Base-by-base conservation (phyloP, 345 rosid species). In the Eucalyptus lansdowneana region DNA sequence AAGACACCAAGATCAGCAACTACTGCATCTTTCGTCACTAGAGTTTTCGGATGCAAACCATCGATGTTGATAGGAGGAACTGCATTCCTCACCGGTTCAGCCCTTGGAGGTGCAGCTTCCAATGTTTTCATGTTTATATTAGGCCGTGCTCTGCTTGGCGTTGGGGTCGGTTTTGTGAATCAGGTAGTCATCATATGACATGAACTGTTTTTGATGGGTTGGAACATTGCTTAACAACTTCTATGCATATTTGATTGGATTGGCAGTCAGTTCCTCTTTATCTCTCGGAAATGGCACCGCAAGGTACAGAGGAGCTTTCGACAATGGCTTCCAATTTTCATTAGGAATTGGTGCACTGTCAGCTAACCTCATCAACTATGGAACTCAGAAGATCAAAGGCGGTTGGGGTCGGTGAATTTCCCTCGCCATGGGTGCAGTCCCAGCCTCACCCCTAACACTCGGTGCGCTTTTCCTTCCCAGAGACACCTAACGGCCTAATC, bases 211-310 rank as follows among this genome's bases (percentile, higher is more conserved):
- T 34, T 58, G 88, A 87, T 15, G 9, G 49, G 67, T 56, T 21
- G 19, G 50, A 29, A 42, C 76, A 24, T 45, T 42, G 47, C 76
- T 56, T 60, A 45, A 87, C 49, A 19, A 22, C 50, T 49, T 42
- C 80, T 47, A 7, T 12, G 2, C 25, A 37, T 40, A 58, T 34
- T 54, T 49, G 53, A 80, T 29, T 47, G 19, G 51, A n/a, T 24
- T 7, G 89, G 89, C 91, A 94, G 97, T 89, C 98, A n/a, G 97
- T 96, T n/a, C 98, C 98, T 8, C 62, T 95, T 6, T 95, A 95
- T 50, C 94, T 96, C 65, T 95, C 96, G 1, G 97, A 97, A 90
- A 96, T 97, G 98, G 99, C 98, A 29, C 97, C 97, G 5, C 96
- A 6, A 93, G 89, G 90, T 89, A 92, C 92, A 93, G 97, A 93